Base-by-base conservation (phyloP, 345 rosid species). In the Fremontodendron californicum region DNA sequence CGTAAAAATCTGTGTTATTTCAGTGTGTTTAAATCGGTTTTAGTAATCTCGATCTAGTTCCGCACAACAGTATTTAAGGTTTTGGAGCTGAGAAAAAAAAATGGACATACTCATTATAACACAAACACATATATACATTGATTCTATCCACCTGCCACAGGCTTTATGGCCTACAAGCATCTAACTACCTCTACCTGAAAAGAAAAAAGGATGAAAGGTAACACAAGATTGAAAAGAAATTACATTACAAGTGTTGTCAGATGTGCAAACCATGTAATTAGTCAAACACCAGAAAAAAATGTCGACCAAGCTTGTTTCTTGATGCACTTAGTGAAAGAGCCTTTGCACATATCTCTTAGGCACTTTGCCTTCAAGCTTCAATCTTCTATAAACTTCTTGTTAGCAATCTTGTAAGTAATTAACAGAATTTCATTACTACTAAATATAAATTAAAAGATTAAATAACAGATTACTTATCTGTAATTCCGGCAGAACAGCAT, bases 351-450 rank as follows among this genome's bases (percentile, higher is more conserved):
- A 88, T 89, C 90, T 82, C 87, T 84, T 93, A 45, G 96, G 97
- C 61, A 96, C 84, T 82, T 93, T 93, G 31, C 97, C 98, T 81
- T 96, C 90, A 31, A 92, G 92, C 85, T 90, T 93, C 35, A 93
- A 80, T 75, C 98, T 85, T 83, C 98, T 84, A 83, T 85, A 96
- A 0, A 96, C 88, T 89, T n/a, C n/a, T n/a, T n/a, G n/a, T n/a
- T n/a, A n/a, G n/a, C n/a, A n/a, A n/a, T n/a, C n/a, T n/a, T n/a
- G n/a, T n/a, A n/a, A n/a, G n/a, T n/a, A n/a, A n/a, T n/a, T n/a
- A n/a, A n/a, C n/a, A n/a, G n/a, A n/a, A n/a, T n/a, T n/a, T n/a
- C n/a, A n/a, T n/a, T n/a, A n/a, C n/a, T n/a, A n/a, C n/a, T n/a
- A n/a, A n/a, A n/a, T n/a, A n/a, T n/a, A n/a, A n/a, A n/a, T n/a